Conservation (phyloP, 495 filamentous ascomycete species). For the Aspergillus heteromorphus region DNA sequence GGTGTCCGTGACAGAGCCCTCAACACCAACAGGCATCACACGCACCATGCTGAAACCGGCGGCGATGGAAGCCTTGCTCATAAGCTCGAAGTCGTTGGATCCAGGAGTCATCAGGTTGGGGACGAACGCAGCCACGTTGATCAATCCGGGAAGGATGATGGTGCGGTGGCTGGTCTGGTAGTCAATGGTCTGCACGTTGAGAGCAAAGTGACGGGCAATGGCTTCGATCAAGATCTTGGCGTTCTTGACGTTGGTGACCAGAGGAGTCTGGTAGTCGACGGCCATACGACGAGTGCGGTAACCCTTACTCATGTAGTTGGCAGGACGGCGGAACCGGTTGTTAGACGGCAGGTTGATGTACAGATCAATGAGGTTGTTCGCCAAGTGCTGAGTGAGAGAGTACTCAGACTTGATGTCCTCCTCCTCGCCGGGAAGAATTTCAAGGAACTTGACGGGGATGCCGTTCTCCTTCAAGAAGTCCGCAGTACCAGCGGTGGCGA, state of each 20-base stretch:
- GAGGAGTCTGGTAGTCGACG: conserved; percentile 94
- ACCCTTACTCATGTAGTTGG: conserved; percentile 97
- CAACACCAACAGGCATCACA: conserved; percentile 71
- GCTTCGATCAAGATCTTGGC: conserved; percentile 96
- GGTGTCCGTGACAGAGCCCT: conserved; percentile 67
- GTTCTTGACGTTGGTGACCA: conserved; percentile 99
- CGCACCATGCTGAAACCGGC: conserved; percentile 82
- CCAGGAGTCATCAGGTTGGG: conserved; percentile 61
- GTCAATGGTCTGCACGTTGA: conserved; percentile 76
- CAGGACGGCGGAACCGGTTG: conserved; percentile 91
- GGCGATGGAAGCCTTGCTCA: conserved; percentile 70
- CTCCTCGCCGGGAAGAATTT: conserved; percentile 64
- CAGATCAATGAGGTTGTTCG: conserved; percentile 94
- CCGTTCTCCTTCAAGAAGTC: conserved; percentile 92
- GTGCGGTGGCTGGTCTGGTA: conserved; percentile 85
- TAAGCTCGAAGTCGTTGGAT: conserved; percentile 62
- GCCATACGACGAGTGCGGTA: conserved; percentile 96
- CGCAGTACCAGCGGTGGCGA: conserved; percentile 91
- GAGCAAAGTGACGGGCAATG: conserved; percentile 77
- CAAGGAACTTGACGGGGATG: conserved; percentile 84
- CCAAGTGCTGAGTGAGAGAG: conserved; percentile 89
- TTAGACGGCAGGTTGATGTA: conserved; percentile 99
- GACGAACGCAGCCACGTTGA: conserved; percentile 78
- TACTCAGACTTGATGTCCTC: conserved; percentile 91
- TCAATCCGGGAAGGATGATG: conserved; percentile 66